A percentile compares a stretch with the other conserved stretches of the same genome.
phyloP scores from a whole-genome alignment of 2,329 filamentous ascomycete genomes.

The Triangularia setosa region DNA sequence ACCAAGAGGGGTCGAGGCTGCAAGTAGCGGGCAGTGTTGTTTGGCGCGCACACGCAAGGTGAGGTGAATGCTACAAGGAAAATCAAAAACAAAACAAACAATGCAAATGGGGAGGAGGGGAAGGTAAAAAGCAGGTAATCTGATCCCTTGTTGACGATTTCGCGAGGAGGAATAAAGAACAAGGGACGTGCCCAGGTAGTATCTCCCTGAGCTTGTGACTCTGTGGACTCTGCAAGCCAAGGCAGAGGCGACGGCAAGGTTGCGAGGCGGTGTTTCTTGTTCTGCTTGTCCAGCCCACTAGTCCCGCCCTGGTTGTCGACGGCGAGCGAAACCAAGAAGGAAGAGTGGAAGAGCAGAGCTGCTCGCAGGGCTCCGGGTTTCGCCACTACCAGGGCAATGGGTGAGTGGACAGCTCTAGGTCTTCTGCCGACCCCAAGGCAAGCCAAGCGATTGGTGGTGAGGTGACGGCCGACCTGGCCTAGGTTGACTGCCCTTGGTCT shows the following conservation, averaged over 20 bases:
- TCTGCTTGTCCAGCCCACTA: constrained; percentile 2
- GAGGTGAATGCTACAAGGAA: background rate
- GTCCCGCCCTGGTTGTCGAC: constrained; percentile 23
- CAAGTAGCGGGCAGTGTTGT: background rate
- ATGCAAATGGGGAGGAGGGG: background rate
- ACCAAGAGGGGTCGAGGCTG: constrained; percentile 21
- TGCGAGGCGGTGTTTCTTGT: constrained; percentile 2
- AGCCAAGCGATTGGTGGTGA: background rate
- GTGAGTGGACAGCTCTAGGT: constrained; percentile 6
- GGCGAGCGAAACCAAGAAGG: constrained; percentile 15
- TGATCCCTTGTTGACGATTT: background rate
- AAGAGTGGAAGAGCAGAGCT: background rate
- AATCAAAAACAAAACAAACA: background rate
- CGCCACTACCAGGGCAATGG: constrained; percentile 17
- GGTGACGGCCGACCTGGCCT: background rate
- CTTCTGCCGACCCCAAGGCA: background rate
- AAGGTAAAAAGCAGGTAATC: constrained; percentile 3
- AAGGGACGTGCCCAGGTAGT: background rate
- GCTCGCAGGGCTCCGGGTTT: constrained; percentile 7
- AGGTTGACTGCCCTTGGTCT: background rate
- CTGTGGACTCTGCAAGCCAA: constrained; percentile 3
- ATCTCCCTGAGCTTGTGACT: background rate
- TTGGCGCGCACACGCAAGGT: background rate
- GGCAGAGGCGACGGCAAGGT: background rate
- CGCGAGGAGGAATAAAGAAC: background rate